Conservation (phyloP, 148 eudicot species). For the Spergularia bocconei region DNA sequence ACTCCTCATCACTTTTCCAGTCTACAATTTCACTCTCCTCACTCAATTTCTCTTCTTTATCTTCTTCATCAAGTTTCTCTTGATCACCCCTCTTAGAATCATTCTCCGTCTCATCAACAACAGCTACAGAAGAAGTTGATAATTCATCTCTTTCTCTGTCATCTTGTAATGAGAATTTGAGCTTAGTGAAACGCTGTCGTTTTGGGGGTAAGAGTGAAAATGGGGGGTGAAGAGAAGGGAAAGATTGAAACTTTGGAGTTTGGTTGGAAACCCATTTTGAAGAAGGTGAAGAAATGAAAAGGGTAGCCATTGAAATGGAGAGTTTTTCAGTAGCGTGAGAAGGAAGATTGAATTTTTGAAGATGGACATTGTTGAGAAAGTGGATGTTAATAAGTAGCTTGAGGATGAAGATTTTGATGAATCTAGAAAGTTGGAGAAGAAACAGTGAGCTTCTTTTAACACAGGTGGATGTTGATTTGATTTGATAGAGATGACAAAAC, state of each 20-base stretch:
- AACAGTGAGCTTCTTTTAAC: conserved; percentile 7
- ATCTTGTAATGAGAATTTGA: conserved; percentile 42
- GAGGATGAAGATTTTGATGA: neutral
- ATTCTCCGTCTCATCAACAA: conserved; percentile 26
- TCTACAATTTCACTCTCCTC: conserved; percentile 63
- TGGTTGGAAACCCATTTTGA: conserved; percentile 34
- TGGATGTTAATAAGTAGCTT: conserved; percentile 12
- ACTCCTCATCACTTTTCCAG: conserved; percentile 92
- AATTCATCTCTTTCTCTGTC: conserved; percentile 32
- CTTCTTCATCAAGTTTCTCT: conserved; percentile 29
- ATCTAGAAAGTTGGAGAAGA: conserved; percentile 38
- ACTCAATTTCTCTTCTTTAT: conserved; percentile 23
- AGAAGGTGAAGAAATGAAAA: conserved; percentile 27
- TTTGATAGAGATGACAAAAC: neutral
- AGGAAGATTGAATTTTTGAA: neutral
- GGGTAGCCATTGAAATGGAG: conserved; percentile 43
- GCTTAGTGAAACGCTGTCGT: conserved; percentile 19
- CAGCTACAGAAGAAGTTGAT: conserved; percentile 33
- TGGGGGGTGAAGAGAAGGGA: conserved; percentile 23
- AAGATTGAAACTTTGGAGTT: conserved; percentile 15
- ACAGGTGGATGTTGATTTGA: conserved; percentile 15
- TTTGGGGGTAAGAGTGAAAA: conserved; percentile 24
- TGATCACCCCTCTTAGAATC: conserved; percentile 24
- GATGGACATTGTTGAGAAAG: conserved; percentile 8
- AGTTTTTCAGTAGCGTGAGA: neutral